Conservation (phyloP, 768 basidiomycete genomes). For the Cyathus striatus region DNA sequence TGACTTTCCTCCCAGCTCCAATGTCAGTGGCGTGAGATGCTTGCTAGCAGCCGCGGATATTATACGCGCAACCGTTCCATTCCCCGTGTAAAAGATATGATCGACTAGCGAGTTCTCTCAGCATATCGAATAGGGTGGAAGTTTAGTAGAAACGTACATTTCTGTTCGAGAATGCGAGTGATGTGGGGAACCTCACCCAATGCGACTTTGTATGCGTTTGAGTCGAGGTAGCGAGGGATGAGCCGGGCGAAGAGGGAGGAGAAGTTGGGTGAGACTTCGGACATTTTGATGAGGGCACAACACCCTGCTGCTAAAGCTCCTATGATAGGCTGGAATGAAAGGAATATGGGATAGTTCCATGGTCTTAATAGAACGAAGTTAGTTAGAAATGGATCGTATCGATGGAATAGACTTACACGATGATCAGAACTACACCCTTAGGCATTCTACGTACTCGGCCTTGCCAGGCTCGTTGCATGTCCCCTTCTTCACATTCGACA, state of each 20-base stretch:
- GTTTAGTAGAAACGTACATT: conserved; percentile 28
- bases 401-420: conserved; percentile 33
- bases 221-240: conserved; percentile 46
- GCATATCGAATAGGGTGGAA: neutral
- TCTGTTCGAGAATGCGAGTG: conserved; percentile 43
- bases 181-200: conserved; percentile 57
- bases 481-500: no score
- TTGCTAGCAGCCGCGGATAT: conserved; percentile 48
- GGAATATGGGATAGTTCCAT: conserved; percentile 63
- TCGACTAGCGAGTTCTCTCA: conserved; percentile 15
- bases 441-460: conserved; percentile 50
- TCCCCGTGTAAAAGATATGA: conserved; percentile 44
- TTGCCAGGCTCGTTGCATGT: conserved; percentile 41
- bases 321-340: conserved; percentile 51
- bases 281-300: conserved; percentile 61
- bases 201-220: conserved; percentile 45
- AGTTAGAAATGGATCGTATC: neutral
- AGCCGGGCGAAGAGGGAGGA: conserved; percentile 47
- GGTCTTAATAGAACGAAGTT: conserved; percentile 35
- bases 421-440: conserved; percentile 58
- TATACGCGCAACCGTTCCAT: conserved; percentile 39
- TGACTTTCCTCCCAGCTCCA: conserved; percentile 53
- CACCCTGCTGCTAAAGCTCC: conserved; percentile 78
- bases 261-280: conserved; percentile 50
- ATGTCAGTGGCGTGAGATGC: conserved; percentile 48